A percentile compares a stretch with the other conserved stretches of the same genome.
Conservation (phyloP, 768 basidiomycete species). For the Pleurotus ostreatus region DNA sequence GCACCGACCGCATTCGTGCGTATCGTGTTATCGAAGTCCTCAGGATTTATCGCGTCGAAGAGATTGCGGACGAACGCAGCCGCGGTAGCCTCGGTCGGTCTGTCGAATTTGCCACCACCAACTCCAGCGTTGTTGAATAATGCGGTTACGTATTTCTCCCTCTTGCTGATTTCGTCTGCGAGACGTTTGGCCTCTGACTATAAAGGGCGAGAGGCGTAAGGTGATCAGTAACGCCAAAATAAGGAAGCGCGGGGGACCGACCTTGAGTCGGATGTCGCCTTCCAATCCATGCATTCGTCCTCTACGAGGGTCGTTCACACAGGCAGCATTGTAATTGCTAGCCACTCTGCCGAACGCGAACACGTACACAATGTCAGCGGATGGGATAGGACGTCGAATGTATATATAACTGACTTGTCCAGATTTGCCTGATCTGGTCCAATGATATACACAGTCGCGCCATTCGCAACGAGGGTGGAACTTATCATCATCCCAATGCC, state of each 20-base stretch:
- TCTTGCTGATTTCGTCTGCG: slow-evolving; percentile 32
- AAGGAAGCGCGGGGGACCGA: slow-evolving; percentile 8
- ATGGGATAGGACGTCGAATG: too few species aligned
- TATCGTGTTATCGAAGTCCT: slow-evolving; percentile 30
- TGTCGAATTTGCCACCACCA: slow-evolving; percentile 21
- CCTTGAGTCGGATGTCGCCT: slow-evolving; percentile 39
- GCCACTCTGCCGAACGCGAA: slow-evolving; percentile 21
- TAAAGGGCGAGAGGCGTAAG: not conserved
- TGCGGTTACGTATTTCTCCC: slow-evolving; percentile 36
- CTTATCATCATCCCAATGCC: slow-evolving; percentile 49
- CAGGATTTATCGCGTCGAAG: slow-evolving; percentile 33
- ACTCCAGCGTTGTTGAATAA: slow-evolving; percentile 50
- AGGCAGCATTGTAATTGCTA: slow-evolving; percentile 32
- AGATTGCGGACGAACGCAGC: slow-evolving; percentile 32
- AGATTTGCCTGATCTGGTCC: slow-evolving; percentile 37
- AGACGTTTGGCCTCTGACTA: slow-evolving; percentile 41
- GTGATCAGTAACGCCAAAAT: too few species aligned
- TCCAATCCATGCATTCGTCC: slow-evolving; percentile 37
- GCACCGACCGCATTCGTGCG: slow-evolving; percentile 41
- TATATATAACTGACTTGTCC: slow-evolving; percentile 22
- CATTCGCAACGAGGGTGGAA: slow-evolving; percentile 41
- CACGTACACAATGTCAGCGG: not conserved
- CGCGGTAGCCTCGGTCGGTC: slow-evolving; percentile 26
- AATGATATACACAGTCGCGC: slow-evolving; percentile 45
- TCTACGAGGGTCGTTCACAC: slow-evolving; percentile 18